Evolutionary conservation across 2,329 filamentous ascomycete genomes (phyloP).

Genomic region (Penicillium sp.): DNA sequence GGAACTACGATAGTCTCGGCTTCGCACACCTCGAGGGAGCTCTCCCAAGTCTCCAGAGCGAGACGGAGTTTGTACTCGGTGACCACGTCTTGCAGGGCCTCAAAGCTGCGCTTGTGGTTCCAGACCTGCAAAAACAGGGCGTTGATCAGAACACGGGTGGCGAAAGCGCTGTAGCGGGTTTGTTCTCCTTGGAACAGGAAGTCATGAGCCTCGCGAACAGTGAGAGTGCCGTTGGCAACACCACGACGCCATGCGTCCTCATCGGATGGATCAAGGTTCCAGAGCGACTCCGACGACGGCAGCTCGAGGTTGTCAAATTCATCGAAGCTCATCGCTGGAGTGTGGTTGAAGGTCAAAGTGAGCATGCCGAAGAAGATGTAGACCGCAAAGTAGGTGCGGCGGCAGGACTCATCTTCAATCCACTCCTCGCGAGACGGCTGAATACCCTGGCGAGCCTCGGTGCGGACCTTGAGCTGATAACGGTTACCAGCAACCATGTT

Average conservation of each 20-base stretch:
- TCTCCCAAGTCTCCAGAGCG: constrained; percentile 98
- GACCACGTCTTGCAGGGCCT: constrained; percentile 94
- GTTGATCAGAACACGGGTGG: constrained; percentile 98
- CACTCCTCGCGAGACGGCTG: constrained; percentile 83
- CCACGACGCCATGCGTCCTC: constrained; percentile 84
- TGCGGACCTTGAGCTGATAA: constrained; percentile 92
- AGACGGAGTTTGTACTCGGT: constrained; percentile 97
- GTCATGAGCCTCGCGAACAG: constrained; percentile 92
- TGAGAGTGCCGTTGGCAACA: constrained; percentile 71
- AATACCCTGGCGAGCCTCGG: constrained; percentile 79
- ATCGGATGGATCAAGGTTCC: constrained; percentile 82
- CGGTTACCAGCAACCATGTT: constrained; percentile 99
- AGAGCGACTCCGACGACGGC: constrained; percentile 90
- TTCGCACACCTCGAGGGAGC: constrained; percentile 90
- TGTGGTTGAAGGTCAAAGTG: constrained; percentile 96
- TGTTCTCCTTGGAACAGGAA: constrained; percentile 92
- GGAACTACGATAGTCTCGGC: constrained; percentile 86
- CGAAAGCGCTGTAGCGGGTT: constrained; percentile 92
- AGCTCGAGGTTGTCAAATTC: constrained; percentile 93
- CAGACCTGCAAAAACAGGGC: constrained; percentile 97
- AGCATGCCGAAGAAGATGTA: constrained; percentile 98
- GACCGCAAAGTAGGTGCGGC: constrained; percentile 95
- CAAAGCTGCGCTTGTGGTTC: constrained; percentile 98
- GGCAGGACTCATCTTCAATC: constrained; percentile 95
- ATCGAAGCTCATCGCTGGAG: constrained; percentile 96